Evolutionary conservation across 1,284 basidiomycete genomes (phyloP).

Genomic region (Ceratorhiza oryzae-sativae): DNA sequence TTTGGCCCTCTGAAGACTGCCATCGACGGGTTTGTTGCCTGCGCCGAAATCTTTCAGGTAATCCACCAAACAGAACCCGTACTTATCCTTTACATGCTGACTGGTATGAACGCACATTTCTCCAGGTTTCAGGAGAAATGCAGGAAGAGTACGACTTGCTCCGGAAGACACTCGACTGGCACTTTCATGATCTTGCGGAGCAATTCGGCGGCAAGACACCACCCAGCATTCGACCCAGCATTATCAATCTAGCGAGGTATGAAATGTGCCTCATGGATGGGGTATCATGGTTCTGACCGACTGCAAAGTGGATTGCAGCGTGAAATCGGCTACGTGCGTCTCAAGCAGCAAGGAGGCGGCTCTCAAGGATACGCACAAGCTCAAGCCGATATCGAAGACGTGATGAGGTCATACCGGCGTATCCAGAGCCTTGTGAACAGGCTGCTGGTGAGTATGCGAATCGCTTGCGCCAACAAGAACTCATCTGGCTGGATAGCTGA

Average conservation of each 20-base stretch:
- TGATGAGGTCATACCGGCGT: neutral
- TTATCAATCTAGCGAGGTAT: neutral
- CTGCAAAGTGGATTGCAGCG: neutral
- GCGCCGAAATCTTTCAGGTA: no score
- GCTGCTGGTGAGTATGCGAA: neutral
- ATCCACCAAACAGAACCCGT: no score
- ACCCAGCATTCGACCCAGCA: neutral
- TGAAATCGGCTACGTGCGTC: neutral
- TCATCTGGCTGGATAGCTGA: conserved; percentile 16
- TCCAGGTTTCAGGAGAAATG: no score
- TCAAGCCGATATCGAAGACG: neutral
- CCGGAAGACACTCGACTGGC: neutral
- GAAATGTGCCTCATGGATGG: neutral
- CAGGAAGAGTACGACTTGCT: neutral
- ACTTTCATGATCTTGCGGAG: neutral
- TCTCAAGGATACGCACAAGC: no score
- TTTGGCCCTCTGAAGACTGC: no score
- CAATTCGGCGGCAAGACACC: neutral
- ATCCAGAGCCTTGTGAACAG: neutral
- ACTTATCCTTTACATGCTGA: no score
- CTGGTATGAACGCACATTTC: no score
- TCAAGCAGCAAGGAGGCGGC: neutral
- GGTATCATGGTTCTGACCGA: neutral
- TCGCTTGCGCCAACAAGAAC: neutral
- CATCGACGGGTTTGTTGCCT: no score